phyloP scores from a whole-genome alignment of 192 early-diverging fungal species.

The Coemansia sp. region DNA sequence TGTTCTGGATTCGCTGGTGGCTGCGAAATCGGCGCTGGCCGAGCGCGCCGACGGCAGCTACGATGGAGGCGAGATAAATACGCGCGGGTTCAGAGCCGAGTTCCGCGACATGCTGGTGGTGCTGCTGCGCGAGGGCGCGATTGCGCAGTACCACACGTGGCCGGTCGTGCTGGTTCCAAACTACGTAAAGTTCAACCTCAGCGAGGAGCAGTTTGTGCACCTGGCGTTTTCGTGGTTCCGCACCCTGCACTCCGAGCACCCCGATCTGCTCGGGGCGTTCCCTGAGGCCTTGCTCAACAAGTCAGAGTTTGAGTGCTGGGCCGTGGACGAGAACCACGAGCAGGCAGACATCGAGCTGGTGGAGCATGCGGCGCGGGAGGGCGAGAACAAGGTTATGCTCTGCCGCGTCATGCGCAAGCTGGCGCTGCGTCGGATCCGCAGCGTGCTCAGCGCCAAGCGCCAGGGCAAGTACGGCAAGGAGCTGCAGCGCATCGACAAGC shows the following conservation, averaged over 20 bases:
- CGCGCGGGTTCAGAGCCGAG: conserved; percentile 57
- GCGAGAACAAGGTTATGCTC: conserved; percentile 34
- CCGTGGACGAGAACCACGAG: conserved; percentile 25
- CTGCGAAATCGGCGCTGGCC: conserved; percentile 19
- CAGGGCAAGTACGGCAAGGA: conserved; percentile 35
- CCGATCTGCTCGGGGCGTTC: conserved; percentile 43
- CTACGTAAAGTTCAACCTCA: conserved; percentile 53
- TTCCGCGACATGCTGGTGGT: conserved; percentile 83
- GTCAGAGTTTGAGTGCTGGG: conserved; percentile 36
- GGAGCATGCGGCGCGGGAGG: conserved; percentile 20
- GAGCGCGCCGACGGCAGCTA: conserved; percentile 36
- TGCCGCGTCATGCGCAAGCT: conserved; percentile 46
- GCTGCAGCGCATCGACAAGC: conserved; percentile 30
- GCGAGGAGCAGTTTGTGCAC: conserved; percentile 44
- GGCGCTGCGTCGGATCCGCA: conserved; percentile 38
- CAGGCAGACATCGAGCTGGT: conserved; percentile 20
- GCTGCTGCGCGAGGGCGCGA: conserved; percentile 70
- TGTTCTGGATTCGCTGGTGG: conserved; percentile 28
- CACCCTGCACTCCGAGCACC: conserved; percentile 41
- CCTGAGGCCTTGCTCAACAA: conserved; percentile 38
- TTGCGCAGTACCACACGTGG: conserved; percentile 84
- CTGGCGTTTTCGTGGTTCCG: conserved; percentile 46
- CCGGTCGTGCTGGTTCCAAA: conserved; percentile 61
- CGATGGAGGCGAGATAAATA: conserved; percentile 1
- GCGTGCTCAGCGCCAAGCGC: conserved; percentile 12